These are phyloP conservation scores for Cordia subcordata DNA, from an alignment of 257 asterid genomes.

Conservation along the genomic window DNA sequence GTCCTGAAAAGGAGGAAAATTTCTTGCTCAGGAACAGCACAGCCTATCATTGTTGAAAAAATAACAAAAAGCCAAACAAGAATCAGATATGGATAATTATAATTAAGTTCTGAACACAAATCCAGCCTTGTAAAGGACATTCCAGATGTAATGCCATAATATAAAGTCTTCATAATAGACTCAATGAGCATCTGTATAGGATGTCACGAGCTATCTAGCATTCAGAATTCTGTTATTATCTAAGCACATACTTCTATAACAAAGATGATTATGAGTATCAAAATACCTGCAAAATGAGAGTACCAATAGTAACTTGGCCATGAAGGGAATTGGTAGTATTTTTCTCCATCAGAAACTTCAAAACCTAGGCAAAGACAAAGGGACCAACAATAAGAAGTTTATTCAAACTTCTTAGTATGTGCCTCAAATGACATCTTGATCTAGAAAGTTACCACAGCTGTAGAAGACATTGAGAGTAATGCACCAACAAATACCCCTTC, in stretches of 20 bases:
- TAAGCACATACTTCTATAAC: neutral
- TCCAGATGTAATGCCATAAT: neutral
- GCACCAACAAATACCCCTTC: conserved; percentile 97
- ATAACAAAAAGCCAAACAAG: neutral
- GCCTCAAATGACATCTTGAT: conserved; percentile 18
- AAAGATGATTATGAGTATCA: conserved; percentile 7
- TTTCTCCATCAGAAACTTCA: conserved; percentile 85
- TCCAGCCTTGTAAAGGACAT: neutral
- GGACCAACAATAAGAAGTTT: neutral
- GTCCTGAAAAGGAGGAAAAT: conserved; percentile 51
- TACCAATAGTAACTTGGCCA: conserved; percentile 97
- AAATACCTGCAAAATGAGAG: conserved; percentile 87
- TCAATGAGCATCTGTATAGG: too few species aligned
- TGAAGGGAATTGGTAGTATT: conserved; percentile 81
- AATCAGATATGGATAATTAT: neutral
- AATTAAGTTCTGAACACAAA: too few species aligned
- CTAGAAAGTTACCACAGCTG: conserved; percentile 78
- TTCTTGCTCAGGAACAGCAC: neutral
- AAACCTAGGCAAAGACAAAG: conserved; percentile 23
- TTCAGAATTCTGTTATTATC: neutral
- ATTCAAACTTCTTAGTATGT: conserved; percentile 7
- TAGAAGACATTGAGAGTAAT: conserved; percentile 97
- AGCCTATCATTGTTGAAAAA: neutral
- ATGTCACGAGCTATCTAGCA: neutral
- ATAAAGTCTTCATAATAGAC: conserved; percentile 1